Conservation (phyloP, 495 filamentous ascomycete species). For the Thozetella sp. region DNA sequence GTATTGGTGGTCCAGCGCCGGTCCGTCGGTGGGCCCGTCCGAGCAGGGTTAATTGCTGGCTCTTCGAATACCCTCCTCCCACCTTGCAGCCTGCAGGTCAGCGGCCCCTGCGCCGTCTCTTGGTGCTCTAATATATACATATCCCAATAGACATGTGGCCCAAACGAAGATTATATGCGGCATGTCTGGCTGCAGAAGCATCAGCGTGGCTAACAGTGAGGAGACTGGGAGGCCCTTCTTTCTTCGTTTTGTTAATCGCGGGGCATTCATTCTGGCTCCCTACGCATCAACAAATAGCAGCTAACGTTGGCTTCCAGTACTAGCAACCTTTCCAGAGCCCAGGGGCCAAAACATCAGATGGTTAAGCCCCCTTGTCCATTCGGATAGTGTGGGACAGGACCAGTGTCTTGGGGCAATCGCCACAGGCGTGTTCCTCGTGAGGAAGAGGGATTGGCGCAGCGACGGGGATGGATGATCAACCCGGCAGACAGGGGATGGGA, state of each 20-base stretch:
- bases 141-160: no score
- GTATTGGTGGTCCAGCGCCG: background rate
- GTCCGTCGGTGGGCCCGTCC: background rate
- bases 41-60: background rate
- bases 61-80: background rate
- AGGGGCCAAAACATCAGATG: background rate
- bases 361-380: background rate
- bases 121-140: no score
- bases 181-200: no score
- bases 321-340: no score
- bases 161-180: no score
- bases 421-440: background rate
- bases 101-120: no score
- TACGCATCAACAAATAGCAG: no score
- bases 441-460: conserved; percentile 5
- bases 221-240: no score
- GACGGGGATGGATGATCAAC: conserved; percentile 24
- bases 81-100: background rate
- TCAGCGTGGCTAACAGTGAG: no score
- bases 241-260: no score
- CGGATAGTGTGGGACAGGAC: background rate
- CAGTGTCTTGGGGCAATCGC: background rate
- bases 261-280: no score
- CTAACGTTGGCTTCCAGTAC: no score
- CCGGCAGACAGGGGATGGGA: conserved; percentile 14